Percentiles rank a stretch among this genome's conserved stretches.
Evolutionary conservation across 2,329 filamentous ascomycete genomes (phyloP).

Genomic region (Cytospora paraplurivora): DNA sequence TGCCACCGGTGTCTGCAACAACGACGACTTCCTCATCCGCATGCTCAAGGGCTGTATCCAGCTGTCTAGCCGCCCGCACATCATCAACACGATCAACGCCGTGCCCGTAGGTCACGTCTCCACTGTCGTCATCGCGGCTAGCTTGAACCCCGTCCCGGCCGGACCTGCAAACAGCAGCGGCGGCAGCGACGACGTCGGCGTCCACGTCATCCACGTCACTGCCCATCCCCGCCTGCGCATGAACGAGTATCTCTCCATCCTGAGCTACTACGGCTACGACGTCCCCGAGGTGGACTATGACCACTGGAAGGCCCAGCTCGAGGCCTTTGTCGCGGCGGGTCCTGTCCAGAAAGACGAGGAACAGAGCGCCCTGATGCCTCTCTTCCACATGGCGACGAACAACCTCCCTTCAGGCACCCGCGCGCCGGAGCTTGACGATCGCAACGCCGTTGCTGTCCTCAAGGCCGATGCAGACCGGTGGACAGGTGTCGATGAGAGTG

Average conservation of each 20-base stretch:
- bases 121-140: slow-evolving; percentile 74
- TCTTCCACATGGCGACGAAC: slow-evolving; percentile 72
- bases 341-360: slow-evolving; percentile 59
- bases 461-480: no score
- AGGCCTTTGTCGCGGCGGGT: slow-evolving; percentile 65
- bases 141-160: slow-evolving; percentile 60
- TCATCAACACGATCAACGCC: slow-evolving; percentile 85
- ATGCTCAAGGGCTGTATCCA: slow-evolving; percentile 88
- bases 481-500: no score
- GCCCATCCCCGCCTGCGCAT: slow-evolving; percentile 76
- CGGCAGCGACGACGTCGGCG: slow-evolving; percentile 30
- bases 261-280: slow-evolving; percentile 73
- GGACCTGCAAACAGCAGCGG: no score
- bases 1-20: slow-evolving; percentile 70
- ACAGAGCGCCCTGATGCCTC: slow-evolving; percentile 71
- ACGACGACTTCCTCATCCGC: slow-evolving; percentile 87
- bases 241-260: slow-evolving; percentile 71
- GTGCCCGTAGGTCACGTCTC: slow-evolving; percentile 86
- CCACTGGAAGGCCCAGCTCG: slow-evolving; percentile 68
- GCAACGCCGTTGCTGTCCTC: no score
- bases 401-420: slow-evolving; percentile 59
- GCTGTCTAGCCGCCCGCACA: slow-evolving; percentile 70
- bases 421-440: no score
- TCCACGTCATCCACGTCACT: slow-evolving; percentile 75
- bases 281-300: slow-evolving; percentile 68